Evolutionary conservation across 2,329 filamentous ascomycete species (phyloP).

Genomic region (Aspergillus pseudotamarii): DNA sequence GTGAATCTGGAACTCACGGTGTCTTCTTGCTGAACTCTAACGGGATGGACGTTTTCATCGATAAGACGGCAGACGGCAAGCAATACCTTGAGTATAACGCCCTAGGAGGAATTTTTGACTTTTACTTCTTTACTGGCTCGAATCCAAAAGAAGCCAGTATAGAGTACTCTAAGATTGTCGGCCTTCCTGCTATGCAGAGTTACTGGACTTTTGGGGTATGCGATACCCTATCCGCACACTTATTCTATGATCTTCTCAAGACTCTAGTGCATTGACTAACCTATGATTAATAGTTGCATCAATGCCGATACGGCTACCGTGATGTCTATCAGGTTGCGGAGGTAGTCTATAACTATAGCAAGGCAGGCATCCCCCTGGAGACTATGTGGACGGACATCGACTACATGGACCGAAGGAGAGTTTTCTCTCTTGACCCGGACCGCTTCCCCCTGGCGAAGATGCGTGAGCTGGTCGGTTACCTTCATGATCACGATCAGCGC

Average conservation of each 20-base stretch:
- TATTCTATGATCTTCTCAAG: too few species aligned
- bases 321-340: slow-evolving; percentile 50
- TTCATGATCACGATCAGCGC: slow-evolving; percentile 69
- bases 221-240: background rate
- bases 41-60: slow-evolving; percentile 76
- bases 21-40: slow-evolving; percentile 74
- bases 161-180: slow-evolving; percentile 62
- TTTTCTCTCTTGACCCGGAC: slow-evolving; percentile 44
- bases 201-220: slow-evolving; percentile 65
- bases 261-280: slow-evolving; percentile 2
- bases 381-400: slow-evolving; percentile 52
- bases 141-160: slow-evolving; percentile 60
- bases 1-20: slow-evolving; percentile 58
- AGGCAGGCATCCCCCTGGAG: slow-evolving; percentile 46
- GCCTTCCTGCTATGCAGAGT: slow-evolving; percentile 62
- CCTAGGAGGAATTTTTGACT: slow-evolving; percentile 74
- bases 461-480: slow-evolving; percentile 65
- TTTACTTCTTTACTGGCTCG: slow-evolving; percentile 66
- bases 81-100: slow-evolving; percentile 81
- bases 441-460: slow-evolving; percentile 51
- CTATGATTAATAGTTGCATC: slow-evolving; percentile 48
- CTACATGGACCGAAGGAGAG: slow-evolving; percentile 42
- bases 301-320: slow-evolving; percentile 66
- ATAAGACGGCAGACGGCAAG: slow-evolving; percentile 59
- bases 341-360: slow-evolving; percentile 47